A percentile compares a stretch with the other conserved stretches of the same genome.
phyloP scores from a whole-genome alignment of 352 stramenopile species.

The Pythium aphanidermatum region DNA sequence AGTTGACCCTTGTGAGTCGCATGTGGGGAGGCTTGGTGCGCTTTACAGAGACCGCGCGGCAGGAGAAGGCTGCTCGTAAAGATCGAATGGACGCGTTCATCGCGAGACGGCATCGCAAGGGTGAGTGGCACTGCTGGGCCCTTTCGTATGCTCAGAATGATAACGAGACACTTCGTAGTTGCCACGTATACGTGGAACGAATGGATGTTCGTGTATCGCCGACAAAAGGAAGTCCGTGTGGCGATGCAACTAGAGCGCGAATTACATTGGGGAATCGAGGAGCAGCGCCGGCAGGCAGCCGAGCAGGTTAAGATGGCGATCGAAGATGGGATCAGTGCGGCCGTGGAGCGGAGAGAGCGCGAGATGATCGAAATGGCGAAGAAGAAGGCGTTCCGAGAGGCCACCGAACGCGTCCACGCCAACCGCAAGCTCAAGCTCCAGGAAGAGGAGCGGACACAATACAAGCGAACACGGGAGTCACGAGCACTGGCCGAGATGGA shows the following conservation, averaged over 20 bases:
- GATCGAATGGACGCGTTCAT: constrained; percentile 25
- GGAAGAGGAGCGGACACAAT: constrained; percentile 38
- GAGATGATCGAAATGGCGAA: constrained; percentile 24
- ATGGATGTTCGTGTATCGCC: constrained; percentile 39
- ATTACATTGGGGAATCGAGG: constrained; percentile 32
- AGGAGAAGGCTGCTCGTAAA: constrained; percentile 20
- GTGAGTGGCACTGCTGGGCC: constrained; percentile 12
- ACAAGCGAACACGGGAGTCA: constrained; percentile 29
- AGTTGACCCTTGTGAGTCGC: neutral
- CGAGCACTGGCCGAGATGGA: constrained; percentile 20
- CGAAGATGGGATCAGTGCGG: constrained; percentile 40
- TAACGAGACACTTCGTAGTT: constrained; percentile 3
- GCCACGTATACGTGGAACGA: constrained; percentile 11
- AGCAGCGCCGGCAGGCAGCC: constrained; percentile 19
- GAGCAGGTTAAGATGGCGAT: constrained; percentile 33
- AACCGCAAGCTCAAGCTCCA: constrained; percentile 48
- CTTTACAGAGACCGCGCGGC: constrained; percentile 32
- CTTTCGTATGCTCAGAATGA: neutral
- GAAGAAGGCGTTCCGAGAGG: constrained; percentile 36
- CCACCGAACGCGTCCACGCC: constrained; percentile 31
- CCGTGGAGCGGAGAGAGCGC: constrained; percentile 19
- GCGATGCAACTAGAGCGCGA: constrained; percentile 32
- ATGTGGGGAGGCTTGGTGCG: constrained; percentile 10
- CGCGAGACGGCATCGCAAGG: constrained; percentile 24
- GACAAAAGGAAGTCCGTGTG: constrained; percentile 31